Evolutionary conservation across 371 early-diverging fungal species (phyloP), one percentile per base, ranked within the genome.

Genomic region (Apophysomyces variabilis): DNA sequence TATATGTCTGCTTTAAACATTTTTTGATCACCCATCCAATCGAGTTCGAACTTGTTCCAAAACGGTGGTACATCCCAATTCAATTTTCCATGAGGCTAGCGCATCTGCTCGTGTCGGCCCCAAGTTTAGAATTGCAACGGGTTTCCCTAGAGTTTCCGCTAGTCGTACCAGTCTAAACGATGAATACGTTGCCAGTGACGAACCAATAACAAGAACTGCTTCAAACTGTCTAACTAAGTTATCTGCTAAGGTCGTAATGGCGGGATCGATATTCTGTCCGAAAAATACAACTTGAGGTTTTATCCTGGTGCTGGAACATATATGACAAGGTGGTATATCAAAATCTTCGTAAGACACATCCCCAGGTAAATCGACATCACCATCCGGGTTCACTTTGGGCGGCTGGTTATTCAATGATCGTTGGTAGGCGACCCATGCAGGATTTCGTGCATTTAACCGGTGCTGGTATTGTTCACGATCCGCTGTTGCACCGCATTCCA

Each of bases 271-370:
- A 67, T 92, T 95, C 61, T 95, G 96, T 16, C 95, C 95, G 82
- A 96, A 96, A 67, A 95, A 95, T 12, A 95, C 89, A 5, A 95
- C 94, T 5, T 82, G 84, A 12, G 90, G 90, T 69, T 91, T 92
- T 69, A 86, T 86, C n/a, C 83, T 66, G 39, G 85, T 82, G 0
- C 73, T 70, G 16, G 77, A 69, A 67, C 97, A 97, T 6, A 64
- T 50, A 4, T 56, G 60, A 66, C 97, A 97, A 3, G 74, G 72
- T 6, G 95, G 94, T 36, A 93, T 92, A 39, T 80, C 69, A 64
- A 95, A 96, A 35, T 80, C 66, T 32, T 77, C 74, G 69, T 91
- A 95, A 7, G 83, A 77, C 37, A 85, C 69, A 9, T 70, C 68
- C 1, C 64, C 65, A 9, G 89, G 85, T 60, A 92, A 69, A 16